Evolutionary conservation across 306 rosid species (phyloP).

Genomic region (Cicer yamashitae): DNA sequence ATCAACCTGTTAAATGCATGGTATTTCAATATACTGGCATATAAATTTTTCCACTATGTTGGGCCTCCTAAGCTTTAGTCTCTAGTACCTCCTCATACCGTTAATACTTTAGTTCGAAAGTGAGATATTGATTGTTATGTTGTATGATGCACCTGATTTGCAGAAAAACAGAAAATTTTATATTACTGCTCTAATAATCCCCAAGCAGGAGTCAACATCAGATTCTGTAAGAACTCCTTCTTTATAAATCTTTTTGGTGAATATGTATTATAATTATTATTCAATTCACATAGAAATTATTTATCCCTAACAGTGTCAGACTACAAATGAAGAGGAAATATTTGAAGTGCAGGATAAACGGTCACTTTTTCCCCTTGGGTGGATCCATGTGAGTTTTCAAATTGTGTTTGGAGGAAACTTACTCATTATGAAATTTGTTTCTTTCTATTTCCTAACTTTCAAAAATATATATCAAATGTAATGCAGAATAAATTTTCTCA

Average conservation of each 20-base stretch:
- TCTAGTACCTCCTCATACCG: not conserved
- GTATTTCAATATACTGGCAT: slow-evolving; percentile 4
- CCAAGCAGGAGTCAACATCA: slow-evolving; percentile 93
- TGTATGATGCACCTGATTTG: slow-evolving; percentile 41
- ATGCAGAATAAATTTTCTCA: slow-evolving; percentile 16
- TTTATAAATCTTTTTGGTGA: slow-evolving; percentile 33
- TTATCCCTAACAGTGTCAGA: slow-evolving; percentile 73
- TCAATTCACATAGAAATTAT: slow-evolving; percentile 1
- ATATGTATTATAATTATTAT: slow-evolving; percentile 37
- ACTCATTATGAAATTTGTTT: not conserved
- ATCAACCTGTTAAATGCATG: slow-evolving; percentile 26
- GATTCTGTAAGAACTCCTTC: slow-evolving; percentile 72
- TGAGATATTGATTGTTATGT: slow-evolving; percentile 40
- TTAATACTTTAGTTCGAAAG: slow-evolving; percentile 22
- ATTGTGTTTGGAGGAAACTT: slow-evolving; percentile 22
- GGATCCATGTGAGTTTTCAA: slow-evolving; percentile 90
- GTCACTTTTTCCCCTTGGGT: slow-evolving; percentile 97
- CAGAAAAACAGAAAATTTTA: slow-evolving; percentile 93
- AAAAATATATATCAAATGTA: slow-evolving; percentile 7
- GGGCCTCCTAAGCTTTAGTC: slow-evolving; percentile 16
- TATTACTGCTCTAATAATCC: slow-evolving; percentile 88
- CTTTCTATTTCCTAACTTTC: slow-evolving; percentile 15
- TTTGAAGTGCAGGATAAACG: slow-evolving; percentile 92
- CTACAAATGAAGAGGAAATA: slow-evolving; percentile 95
- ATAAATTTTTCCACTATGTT: slow-evolving; percentile 1